Conservation (phyloP, 1,284 basidiomycete species). For the Schizophyllum commune region DNA sequence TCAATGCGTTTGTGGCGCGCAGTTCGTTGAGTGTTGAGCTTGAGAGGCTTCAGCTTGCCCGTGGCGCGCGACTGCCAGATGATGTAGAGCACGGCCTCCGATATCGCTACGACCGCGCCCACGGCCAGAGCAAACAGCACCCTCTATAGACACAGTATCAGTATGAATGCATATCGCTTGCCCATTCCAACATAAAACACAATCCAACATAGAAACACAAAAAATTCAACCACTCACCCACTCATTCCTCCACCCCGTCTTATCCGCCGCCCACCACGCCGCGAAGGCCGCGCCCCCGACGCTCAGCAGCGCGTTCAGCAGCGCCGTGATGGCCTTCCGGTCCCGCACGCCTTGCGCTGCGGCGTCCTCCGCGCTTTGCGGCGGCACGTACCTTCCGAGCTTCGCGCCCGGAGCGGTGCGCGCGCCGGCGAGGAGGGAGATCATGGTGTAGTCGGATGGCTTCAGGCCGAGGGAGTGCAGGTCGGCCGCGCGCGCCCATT, state of each 20-base stretch:
- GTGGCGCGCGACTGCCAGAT: constrained; percentile 49
- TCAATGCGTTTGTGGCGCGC: constrained; percentile 12
- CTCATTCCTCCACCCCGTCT: constrained; percentile 57
- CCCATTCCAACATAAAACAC: neutral
- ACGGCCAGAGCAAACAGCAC: constrained; percentile 52
- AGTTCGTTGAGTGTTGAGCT: constrained; percentile 12
- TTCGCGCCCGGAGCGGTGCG: constrained; percentile 65
- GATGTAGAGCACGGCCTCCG: constrained; percentile 61
- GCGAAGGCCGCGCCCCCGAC: constrained; percentile 58
- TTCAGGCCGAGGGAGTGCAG: constrained; percentile 40
- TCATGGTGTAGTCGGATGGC: constrained; percentile 52
- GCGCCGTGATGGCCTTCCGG: constrained; percentile 54
- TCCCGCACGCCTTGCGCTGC: constrained; percentile 42
- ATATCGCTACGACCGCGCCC: constrained; percentile 53
- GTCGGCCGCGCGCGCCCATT: constrained; percentile 55
- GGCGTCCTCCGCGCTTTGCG: constrained; percentile 33
- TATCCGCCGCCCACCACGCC: constrained; percentile 63
- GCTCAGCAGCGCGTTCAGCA: constrained; percentile 66
- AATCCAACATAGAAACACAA: neutral
- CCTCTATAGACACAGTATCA: constrained; percentile 33
- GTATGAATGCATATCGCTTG: constrained; percentile 3
- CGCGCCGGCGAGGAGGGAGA: constrained; percentile 69
- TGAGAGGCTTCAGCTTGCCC: constrained; percentile 21
- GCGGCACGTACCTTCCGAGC: constrained; percentile 43
- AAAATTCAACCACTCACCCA: constrained; percentile 42